These are phyloP conservation scores for Serendipita indica DNA, from an alignment of 768 basidiomycete genomes.

Conservation along the genomic window DNA sequence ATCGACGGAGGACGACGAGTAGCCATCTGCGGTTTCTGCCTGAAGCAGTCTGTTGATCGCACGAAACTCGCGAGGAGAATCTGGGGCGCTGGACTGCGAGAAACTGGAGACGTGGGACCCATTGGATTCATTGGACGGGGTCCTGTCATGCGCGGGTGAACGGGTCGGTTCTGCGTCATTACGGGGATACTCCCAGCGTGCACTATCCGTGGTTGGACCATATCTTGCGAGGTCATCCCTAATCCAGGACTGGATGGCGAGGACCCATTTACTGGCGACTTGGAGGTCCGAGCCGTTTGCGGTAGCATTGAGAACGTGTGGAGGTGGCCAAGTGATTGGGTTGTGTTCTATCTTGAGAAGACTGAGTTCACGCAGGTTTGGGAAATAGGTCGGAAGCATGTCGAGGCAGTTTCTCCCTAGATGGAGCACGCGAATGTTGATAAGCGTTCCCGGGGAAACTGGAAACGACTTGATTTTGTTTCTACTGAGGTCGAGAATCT, in stretches of 20 bases:
- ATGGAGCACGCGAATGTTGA: constrained; percentile 66
- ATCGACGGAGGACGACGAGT: constrained; percentile 3
- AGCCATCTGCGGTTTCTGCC: not conserved
- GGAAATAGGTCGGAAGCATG: constrained; percentile 63
- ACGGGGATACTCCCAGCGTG: not conserved
- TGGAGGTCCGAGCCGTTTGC: constrained; percentile 31
- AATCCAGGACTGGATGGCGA: constrained; percentile 61
- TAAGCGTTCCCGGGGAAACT: constrained; percentile 58
- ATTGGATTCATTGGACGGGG: not conserved
- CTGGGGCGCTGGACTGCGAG: constrained; percentile 6
- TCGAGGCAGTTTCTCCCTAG: constrained; percentile 65
- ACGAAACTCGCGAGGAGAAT: not conserved
- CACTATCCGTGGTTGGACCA: constrained; percentile 7
- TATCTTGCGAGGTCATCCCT: constrained; percentile 21
- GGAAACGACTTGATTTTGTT: constrained; percentile 81
- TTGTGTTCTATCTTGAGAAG: constrained; percentile 82
- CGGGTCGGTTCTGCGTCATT: not conserved
- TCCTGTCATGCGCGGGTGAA: constrained; percentile 7
- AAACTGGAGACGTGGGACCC: not conserved
- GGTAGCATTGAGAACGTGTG: constrained; percentile 32
- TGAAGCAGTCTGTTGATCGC: not conserved
- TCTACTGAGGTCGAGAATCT: constrained; percentile 87
- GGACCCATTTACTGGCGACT: constrained; percentile 58
- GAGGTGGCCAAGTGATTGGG: constrained; percentile 87
- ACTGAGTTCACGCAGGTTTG: constrained; percentile 53